phyloP scores from a whole-genome alignment of 2,329 filamentous ascomycete species.

The Ambrosiella beaveri region DNA sequence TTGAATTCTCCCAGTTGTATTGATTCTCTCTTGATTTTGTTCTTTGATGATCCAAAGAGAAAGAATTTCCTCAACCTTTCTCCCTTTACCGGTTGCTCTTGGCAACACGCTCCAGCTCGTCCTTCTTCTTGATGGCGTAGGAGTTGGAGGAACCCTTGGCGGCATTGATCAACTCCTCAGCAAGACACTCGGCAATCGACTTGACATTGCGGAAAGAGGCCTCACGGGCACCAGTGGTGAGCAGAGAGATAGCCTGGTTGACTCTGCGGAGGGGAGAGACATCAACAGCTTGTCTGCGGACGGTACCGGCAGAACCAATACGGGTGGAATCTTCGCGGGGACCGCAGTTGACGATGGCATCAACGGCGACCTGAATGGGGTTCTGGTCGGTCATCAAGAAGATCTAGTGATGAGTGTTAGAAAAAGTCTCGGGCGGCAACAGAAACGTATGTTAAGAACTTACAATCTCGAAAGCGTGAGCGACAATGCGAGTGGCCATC shows the following conservation, averaged over 20 bases:
- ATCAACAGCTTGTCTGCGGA: conserved; percentile 99
- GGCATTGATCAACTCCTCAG: conserved; percentile 99
- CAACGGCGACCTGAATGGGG: conserved; percentile 98
- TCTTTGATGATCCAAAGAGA: conserved; percentile 19
- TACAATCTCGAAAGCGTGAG: conserved; percentile 99
- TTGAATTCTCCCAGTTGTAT: conserved; percentile 14
- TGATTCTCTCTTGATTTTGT: conserved; percentile 14
- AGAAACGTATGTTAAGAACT: conserved; percentile 25
- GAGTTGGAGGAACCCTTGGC: conserved; percentile 99
- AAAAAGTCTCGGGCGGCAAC: not conserved
- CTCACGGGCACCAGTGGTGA: conserved; percentile 98
- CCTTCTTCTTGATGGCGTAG: conserved; percentile 99
- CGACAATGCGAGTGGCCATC: conserved; percentile 98
- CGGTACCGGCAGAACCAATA: conserved; percentile 98
- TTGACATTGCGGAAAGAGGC: conserved; percentile 99
- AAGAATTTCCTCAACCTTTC: conserved; percentile 18
- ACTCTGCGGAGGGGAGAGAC: conserved; percentile 97
- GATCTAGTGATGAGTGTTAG: conserved; percentile 45
- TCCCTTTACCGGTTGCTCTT: conserved; percentile 97
- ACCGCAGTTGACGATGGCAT: conserved; percentile 99
- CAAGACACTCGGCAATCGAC: conserved; percentile 97
- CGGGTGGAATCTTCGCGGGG: conserved; percentile 99
- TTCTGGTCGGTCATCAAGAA: conserved; percentile 99
- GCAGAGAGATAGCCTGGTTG: conserved; percentile 98
- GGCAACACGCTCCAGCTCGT: conserved; percentile 99